Evolutionary conservation across 352 stramenopile species (phyloP).

Genomic region (Phytophthora palmivora): DNA sequence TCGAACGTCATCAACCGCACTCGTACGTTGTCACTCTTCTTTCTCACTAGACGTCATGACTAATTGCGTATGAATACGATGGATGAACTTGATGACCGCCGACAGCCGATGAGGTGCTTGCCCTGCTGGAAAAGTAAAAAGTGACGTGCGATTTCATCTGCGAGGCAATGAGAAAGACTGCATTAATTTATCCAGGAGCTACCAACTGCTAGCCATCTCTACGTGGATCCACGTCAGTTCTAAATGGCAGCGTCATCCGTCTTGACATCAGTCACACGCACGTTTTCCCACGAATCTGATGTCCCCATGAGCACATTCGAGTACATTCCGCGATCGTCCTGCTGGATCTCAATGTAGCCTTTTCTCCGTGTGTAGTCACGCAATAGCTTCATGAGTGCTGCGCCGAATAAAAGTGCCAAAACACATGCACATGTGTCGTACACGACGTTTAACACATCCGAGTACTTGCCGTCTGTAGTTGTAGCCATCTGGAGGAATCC

Average conservation of each 20-base stretch:
- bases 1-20: constrained; percentile 50
- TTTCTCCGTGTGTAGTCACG: constrained; percentile 52
- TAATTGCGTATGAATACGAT: constrained; percentile 1
- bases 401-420: constrained; percentile 48
- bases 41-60: not conserved
- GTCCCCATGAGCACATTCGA: constrained; percentile 62
- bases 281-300: constrained; percentile 75
- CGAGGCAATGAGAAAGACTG: constrained; percentile 1
- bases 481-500: no score
- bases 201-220: constrained; percentile 4
- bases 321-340: constrained; percentile 75
- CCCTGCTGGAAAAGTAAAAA: constrained; percentile 58
- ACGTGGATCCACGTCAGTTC: not conserved
- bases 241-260: constrained; percentile 24
- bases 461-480: constrained; percentile 1
- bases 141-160: constrained; percentile 10
- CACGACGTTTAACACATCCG: constrained; percentile 28
- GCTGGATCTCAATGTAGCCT: constrained; percentile 70
- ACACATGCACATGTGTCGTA: constrained; percentile 55
- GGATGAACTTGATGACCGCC: constrained; percentile 1
- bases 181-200: constrained; percentile 30
- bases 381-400: constrained; percentile 55
- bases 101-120: constrained; percentile 64
- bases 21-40: constrained; percentile 39
- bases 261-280: constrained; percentile 23